phyloP scores from a whole-genome alignment of 2,329 filamentous ascomycete species.

The Cordyceps javanica region DNA sequence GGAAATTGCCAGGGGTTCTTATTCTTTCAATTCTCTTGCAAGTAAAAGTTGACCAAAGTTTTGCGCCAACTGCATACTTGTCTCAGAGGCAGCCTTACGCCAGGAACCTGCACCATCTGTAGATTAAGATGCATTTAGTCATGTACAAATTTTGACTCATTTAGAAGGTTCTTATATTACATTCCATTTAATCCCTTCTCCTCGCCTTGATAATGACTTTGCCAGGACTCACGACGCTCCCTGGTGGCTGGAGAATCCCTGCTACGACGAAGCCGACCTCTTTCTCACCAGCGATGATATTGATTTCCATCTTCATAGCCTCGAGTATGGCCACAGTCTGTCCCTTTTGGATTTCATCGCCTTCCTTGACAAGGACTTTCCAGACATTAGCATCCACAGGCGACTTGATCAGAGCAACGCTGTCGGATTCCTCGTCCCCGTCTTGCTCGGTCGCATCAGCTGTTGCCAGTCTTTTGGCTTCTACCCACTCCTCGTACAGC shows the following conservation, averaged over 20 bases:
- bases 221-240: constrained; percentile 10
- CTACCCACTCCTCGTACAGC: constrained; percentile 20
- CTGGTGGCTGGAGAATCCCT: neutral
- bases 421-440: constrained; percentile 12
- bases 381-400: constrained; percentile 47
- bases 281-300: constrained; percentile 22
- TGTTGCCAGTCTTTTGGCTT: constrained; percentile 12
- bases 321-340: constrained; percentile 43
- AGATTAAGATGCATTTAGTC: no score
- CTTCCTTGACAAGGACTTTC: constrained; percentile 41
- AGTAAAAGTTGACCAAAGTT: no score
- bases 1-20: no score
- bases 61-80: no score
- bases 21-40: no score
- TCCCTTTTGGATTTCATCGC: constrained; percentile 34
- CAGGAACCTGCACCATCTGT: no score
- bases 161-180: no score
- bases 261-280: neutral
- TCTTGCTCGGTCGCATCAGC: constrained; percentile 13
- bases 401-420: constrained; percentile 31
- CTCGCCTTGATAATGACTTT: neutral
- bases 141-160: no score
- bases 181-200: neutral
- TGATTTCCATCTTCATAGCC: constrained; percentile 54
- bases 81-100: no score